Evolutionary conservation across 306 rosid species (phyloP), one percentile per base, ranked within the genome.

Genomic region (Fragaria ananassa): DNA sequence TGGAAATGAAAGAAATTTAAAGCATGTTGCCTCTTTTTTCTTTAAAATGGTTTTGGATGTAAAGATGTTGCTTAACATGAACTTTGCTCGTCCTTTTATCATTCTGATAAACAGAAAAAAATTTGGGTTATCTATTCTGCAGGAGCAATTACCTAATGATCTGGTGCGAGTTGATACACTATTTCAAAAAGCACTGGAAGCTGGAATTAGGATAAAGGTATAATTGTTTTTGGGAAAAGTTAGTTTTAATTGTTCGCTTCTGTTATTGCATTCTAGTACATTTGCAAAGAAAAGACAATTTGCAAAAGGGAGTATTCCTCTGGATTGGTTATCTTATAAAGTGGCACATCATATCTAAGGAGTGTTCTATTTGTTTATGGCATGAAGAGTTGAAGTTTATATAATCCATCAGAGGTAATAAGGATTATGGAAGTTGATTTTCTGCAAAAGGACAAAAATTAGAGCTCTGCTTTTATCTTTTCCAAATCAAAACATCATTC

Each of bases 111-210:
- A 42, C 56, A 72, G 58, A 68, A 71, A 70, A 70, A 78, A 27
- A 41, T 85, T 77, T 61, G 69, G 70, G 78, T 75, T 46, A 44
- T 72, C 79, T 81, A 42, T 75, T 83, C 75, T 65, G 74, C 83
- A 95, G 99, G 99, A 91, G 83, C 96, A 95, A 57, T 81, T 95
- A 51, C 96, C 98, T 34, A 88, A 87, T 69, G 99, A 95, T 83
- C 81, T 85, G 73, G 83, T 54, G 73, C 89, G 98, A 83, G 98
- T 95, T 44, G 91, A 95, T 78, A 86, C 10, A 74, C 86, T 95
- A 69, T 95, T 95, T 88, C 86, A 85, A 75, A 89, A 84, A 70
- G 93, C 99, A 78, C 31, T 74, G 78, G 90, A 89, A 66, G 88
- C 88, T 54, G 98, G 98, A 70, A 88, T 95, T 75, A 86, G 83